phyloP scores from a whole-genome alignment of 495 filamentous ascomycete genomes.

The Aspergillus taichungensis region DNA sequence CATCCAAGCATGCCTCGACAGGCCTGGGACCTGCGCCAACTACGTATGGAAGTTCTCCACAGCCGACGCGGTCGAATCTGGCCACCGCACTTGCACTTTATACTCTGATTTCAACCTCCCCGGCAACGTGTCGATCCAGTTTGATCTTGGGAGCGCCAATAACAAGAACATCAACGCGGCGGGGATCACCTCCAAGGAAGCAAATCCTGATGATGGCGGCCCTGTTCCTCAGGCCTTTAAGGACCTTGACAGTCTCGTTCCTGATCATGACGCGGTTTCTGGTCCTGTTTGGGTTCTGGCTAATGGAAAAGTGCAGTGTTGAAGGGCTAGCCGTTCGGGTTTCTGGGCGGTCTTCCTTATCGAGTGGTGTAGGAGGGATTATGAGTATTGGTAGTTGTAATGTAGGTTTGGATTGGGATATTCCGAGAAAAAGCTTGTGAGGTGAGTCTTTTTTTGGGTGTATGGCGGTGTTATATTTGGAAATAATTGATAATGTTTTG shows the following conservation, averaged over 20 bases:
- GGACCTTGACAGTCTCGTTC: neutral
- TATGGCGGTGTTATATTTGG: no score
- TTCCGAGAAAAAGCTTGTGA: no score
- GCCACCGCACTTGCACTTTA: constrained; percentile 2
- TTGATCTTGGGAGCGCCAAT: neutral
- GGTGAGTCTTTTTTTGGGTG: no score
- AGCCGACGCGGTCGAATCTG: neutral
- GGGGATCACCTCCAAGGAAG: neutral
- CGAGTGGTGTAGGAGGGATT: no score
- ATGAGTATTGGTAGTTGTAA: no score
- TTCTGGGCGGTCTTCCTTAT: no score
- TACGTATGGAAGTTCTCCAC: constrained; percentile 3
- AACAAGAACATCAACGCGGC: neutral
- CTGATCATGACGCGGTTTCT: neutral
- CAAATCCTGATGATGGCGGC: neutral
- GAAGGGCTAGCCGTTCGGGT: neutral
- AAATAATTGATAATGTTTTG: no score
- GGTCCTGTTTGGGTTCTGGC: constrained; percentile 1
- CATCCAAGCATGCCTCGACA: neutral
- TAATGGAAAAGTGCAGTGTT: neutral
- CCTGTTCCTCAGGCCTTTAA: constrained; percentile 1
- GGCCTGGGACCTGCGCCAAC: neutral
- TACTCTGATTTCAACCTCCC: constrained; percentile 3
- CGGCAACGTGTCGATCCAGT: neutral
- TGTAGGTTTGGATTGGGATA: no score